phyloP scores from a whole-genome alignment of 2,329 filamentous ascomycete genomes.

The Teratosphaeriaceae sp. region DNA sequence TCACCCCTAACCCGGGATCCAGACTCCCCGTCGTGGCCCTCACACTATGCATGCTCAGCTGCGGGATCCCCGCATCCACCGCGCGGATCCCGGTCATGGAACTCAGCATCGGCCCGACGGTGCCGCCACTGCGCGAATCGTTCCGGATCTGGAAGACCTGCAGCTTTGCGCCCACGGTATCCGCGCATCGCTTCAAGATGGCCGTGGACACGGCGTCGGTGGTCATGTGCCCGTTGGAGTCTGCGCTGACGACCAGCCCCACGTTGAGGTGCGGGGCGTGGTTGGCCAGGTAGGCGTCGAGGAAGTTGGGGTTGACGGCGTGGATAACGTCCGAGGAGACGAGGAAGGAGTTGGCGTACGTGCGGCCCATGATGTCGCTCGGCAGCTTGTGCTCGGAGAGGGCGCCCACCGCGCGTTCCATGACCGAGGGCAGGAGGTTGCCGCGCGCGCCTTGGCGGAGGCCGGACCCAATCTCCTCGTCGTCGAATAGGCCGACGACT shows the following conservation, averaged over 20 bases:
- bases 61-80: conserved; percentile 82
- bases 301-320: conserved; percentile 91
- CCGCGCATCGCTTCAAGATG: conserved; percentile 70
- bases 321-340: conserved; percentile 91
- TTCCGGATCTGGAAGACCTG: conserved; percentile 96
- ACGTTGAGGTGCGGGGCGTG: conserved; percentile 86
- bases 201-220: conserved; percentile 82
- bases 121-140: conserved; percentile 81
- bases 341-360: conserved; percentile 86
- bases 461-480: conserved; percentile 90
- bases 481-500: conserved; percentile 89
- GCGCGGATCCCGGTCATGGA: conserved; percentile 72
- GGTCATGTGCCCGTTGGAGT: conserved; percentile 93
- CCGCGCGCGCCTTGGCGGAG: conserved; percentile 83
- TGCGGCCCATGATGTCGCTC: conserved; percentile 62
- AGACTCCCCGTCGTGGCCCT: conserved; percentile 78
- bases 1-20: conserved; percentile 82
- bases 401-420: conserved; percentile 75
- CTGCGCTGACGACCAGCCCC: conserved; percentile 70
- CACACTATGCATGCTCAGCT: conserved; percentile 91
- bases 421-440: conserved; percentile 76
- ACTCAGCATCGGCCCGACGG: conserved; percentile 87
- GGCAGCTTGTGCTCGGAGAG: conserved; percentile 43
- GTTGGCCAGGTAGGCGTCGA: conserved; percentile 71
- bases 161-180: conserved; percentile 62